Percentiles rank a stretch among this genome's conserved stretches.
Evolutionary conservation across 331 rosid genomes (phyloP).

Genomic region (Acacia pycnantha): DNA sequence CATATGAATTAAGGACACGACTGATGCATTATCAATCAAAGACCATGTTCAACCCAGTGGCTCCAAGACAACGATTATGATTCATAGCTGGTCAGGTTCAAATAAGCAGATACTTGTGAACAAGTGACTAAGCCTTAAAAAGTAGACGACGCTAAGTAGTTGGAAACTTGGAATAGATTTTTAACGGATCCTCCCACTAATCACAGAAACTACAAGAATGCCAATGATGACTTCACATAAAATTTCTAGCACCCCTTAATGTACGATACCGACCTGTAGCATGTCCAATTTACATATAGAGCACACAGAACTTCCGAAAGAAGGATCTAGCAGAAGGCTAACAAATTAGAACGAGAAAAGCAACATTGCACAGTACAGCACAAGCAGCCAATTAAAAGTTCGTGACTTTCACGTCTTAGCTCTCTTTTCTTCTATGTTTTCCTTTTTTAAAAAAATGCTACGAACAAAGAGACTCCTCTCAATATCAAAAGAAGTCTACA

Average conservation of each 20-base stretch:
- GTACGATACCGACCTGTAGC: not conserved
- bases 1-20: not conserved
- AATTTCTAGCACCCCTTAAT: not conserved
- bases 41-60: conserved; percentile 10
- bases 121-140: not conserved
- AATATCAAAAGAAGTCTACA: conserved; percentile 8
- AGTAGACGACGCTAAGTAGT: not conserved
- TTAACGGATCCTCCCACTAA: not conserved
- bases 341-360: not conserved
- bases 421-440: not conserved
- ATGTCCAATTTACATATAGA: not conserved
- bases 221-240: not conserved
- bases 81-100: not conserved
- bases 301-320: not conserved
- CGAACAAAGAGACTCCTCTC: not conserved
- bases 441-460: not conserved
- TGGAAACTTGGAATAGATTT: not conserved
- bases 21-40: not conserved
- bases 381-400: not conserved
- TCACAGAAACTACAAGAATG: not conserved
- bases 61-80: conserved; percentile 1
- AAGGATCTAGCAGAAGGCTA: not conserved
- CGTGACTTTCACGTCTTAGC: not conserved
- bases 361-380: not conserved
- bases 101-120: not conserved